Base-by-base conservation (phyloP, 495 filamentous ascomycete species). In the Aspergillus mulundensis region DNA sequence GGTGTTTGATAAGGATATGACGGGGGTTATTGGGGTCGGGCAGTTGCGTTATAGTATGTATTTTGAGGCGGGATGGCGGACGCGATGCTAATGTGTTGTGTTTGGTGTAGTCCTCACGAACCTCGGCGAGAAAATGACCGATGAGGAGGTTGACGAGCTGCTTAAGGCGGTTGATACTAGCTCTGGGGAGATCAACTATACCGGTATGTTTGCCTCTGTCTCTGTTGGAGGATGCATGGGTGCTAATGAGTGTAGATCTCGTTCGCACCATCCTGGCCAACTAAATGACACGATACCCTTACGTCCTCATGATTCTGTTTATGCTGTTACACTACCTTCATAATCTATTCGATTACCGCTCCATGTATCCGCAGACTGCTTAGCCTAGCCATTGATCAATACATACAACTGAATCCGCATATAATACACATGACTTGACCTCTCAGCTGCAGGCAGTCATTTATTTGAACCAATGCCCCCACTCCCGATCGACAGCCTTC, bases 1-100 rank as follows among this genome's bases (percentile, higher is more conserved):
- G 75, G 94, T 97, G 55, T 98, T 98, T 66, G 94, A 98, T 75
- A 98, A 98, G 78, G 94, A 98, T 72, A 87, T 93, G 85, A 95
- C 91, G 48, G 94, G 94, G 18, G 96, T 90, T 74, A 96, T 98
- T 74, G 94, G 93, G 20, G 90, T 96, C 58, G 94, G 94, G 32
- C 94, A 98, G 73, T 78, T 97, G 66, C 85, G 92, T 70, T 98
- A 98, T 73, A 87, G 84, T 87, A 74, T 30, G 76, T 75, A 53
- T 21, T 59, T 18, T n/a, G n/a, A n/a, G n/a, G n/a, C n/a, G n/a
- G n/a, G n/a, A n/a, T n/a, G n/a, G n/a, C 8, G 25, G 8, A 28
- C 8, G 25, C 4, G 21, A 39, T 45, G 18, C 8, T 7, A 11
- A 20, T 39, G n/a, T 19, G 32, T 25, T 60, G 20, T 53, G 53